A percentile compares a stretch with the other conserved stretches of the same genome.
phyloP scores from a whole-genome alignment of 768 basidiomycete species.

The Mycena rebaudengoi region DNA sequence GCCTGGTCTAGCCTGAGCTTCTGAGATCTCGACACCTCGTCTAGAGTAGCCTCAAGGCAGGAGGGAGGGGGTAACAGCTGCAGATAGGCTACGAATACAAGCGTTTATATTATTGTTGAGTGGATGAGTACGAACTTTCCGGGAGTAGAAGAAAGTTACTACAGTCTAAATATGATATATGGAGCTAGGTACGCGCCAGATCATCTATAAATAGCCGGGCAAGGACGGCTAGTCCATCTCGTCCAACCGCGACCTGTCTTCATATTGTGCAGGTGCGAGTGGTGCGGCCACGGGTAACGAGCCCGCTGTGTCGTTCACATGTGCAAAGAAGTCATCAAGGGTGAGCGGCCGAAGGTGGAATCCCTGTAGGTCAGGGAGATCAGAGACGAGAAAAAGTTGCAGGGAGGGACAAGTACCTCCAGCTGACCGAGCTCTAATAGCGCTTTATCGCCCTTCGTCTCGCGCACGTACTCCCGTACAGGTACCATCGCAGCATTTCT shows the following conservation, averaged over 20 bases:
- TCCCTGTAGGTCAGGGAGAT: constrained; percentile 56
- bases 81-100: too few species aligned
- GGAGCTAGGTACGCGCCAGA: too few species aligned
- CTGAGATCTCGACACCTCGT: too few species aligned
- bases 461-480: constrained; percentile 83
- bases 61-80: too few species aligned
- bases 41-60: too few species aligned
- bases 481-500: constrained; percentile 94
- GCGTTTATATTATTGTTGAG: too few species aligned
- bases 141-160: too few species aligned
- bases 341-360: constrained; percentile 79
- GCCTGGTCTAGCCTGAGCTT: too few species aligned
- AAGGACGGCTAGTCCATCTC: constrained; percentile 15
- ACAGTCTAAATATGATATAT: too few species aligned
- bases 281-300: constrained; percentile 1
- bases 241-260: constrained; percentile 9
- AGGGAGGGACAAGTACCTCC: constrained; percentile 40
- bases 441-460: constrained; percentile 50
- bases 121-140: too few species aligned
- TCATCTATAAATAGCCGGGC: too few species aligned
- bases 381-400: not conserved
- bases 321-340: constrained; percentile 67
- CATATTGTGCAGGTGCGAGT: not conserved
- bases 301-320: constrained; percentile 27
- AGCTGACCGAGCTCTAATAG: constrained; percentile 59